Evolutionary conservation across 495 filamentous ascomycete genomes (phyloP), one percentile per base, ranked within the genome.

Genomic region (Talaromyces proteolyticus): DNA sequence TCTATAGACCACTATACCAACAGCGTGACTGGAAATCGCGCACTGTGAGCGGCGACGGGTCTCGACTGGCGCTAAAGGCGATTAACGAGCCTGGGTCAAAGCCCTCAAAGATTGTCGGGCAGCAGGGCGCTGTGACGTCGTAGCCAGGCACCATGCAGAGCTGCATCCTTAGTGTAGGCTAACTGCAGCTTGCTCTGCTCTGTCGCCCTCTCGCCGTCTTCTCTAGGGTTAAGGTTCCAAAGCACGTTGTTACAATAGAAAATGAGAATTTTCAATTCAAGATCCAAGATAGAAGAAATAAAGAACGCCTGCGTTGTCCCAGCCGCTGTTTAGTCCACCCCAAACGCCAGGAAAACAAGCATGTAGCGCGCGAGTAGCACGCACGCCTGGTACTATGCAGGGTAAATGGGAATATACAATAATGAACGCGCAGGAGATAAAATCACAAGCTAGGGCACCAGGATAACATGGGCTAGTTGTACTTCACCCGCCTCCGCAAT

Each of bases 401-500:
- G 29, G 29, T 34, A 14, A 34, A 14, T 34, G 29, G 14, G 29
- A 34, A 34, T 34, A 34, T 14, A 34, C 29, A 34, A 2, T 34
- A 14, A 34, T 14, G 8, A 43, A 55, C 22, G 50, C 8, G 43
- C 43, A 43, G 29, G 22, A 52, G 39, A 36, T 36, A 29, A 34
- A 44, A 48, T 36, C n/a, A 36, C 10, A 14, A 23, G 22, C 19
- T 53, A 50, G 57, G 19, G 56, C 51, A 12, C 63, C 44, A 73
- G 41, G 51, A 75, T 62, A 3, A 60, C 52, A 53, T 62, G 64
- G 17, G 65, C 70, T 50, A 74, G 49, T 26, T 68, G 62, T 8
- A 70, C 60, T 25, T 72, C 65, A 16, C 74, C 77, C 39, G 79
- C 57, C 45, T 74, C 66, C 19, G 69, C 66, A 38, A 90, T 74